phyloP scores from a whole-genome alignment of 768 basidiomycete species.

The Serendipita sp. region DNA sequence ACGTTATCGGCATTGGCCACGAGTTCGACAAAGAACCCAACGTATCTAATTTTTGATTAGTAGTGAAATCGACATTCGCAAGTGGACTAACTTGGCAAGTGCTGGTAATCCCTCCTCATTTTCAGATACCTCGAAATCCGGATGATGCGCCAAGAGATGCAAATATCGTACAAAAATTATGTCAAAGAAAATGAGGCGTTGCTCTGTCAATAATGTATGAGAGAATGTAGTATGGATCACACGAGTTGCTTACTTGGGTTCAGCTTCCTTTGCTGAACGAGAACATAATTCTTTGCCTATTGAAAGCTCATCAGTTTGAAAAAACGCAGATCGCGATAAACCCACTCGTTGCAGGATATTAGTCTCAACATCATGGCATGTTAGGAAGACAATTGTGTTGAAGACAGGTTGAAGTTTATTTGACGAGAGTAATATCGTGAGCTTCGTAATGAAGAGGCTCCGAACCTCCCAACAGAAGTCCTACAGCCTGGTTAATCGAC shows the following conservation, averaged over 20 bases:
- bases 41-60: constrained; percentile 39
- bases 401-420: constrained; percentile 54
- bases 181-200: constrained; percentile 56
- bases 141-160: constrained; percentile 83
- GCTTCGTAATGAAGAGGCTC: constrained; percentile 55
- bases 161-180: constrained; percentile 71
- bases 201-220: constrained; percentile 20
- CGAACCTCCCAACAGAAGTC: constrained; percentile 84
- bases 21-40: constrained; percentile 73
- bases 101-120: constrained; percentile 49
- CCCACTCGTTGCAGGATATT: constrained; percentile 58
- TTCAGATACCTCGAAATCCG: constrained; percentile 54
- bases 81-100: constrained; percentile 53
- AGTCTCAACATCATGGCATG: constrained; percentile 77
- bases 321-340: background rate
- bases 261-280: constrained; percentile 30
- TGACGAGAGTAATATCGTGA: constrained; percentile 42
- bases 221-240: background rate
- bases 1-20: constrained; percentile 69
- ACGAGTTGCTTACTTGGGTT: constrained; percentile 23
- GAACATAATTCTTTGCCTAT: constrained; percentile 43
- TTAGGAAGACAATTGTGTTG: constrained; percentile 75
- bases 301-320: background rate
- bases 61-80: background rate
- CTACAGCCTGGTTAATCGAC: constrained; percentile 23